These are phyloP conservation scores for Evernia prunastri DNA, from an alignment of 495 filamentous ascomycete genomes.

Conservation along the genomic window DNA sequence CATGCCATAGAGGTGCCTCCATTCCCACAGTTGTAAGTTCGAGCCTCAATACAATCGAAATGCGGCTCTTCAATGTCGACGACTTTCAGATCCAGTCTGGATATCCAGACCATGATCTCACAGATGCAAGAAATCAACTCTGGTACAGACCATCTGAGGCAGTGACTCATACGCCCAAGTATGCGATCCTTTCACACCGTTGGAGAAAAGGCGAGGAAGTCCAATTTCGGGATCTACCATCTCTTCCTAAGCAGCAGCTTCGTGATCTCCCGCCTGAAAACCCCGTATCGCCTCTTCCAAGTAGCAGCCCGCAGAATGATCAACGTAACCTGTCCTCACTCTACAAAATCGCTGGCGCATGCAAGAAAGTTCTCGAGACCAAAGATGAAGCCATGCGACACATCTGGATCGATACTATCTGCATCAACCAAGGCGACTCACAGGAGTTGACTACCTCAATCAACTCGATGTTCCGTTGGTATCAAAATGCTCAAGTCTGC, in stretches of 20 bases:
- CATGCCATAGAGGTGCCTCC: too few species aligned
- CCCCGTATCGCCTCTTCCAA: slow-evolving; percentile 7
- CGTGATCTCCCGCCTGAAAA: slow-evolving; percentile 9
- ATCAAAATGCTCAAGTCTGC: not conserved
- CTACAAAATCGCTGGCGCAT: slow-evolving; percentile 10
- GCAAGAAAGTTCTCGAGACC: slow-evolving; percentile 8
- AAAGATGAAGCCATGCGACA: slow-evolving; percentile 8
- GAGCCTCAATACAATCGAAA: too few species aligned
- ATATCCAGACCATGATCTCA: too few species aligned
- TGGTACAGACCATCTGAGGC: too few species aligned
- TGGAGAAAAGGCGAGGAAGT: too few species aligned
- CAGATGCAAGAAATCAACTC: too few species aligned
- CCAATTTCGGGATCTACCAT: too few species aligned
- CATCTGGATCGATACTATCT: slow-evolving; percentile 8
- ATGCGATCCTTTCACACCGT: too few species aligned
- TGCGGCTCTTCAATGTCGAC: too few species aligned
- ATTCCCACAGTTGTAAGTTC: too few species aligned
- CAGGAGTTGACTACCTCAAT: slow-evolving; percentile 5
- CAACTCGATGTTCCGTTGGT: slow-evolving; percentile 1
- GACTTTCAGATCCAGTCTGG: too few species aligned
- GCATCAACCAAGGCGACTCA: slow-evolving; percentile 9
- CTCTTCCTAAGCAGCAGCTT: slow-evolving; percentile 9
- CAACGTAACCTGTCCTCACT: slow-evolving; percentile 8
- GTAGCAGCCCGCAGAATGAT: slow-evolving; percentile 10
- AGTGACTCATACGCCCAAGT: too few species aligned